A percentile compares a stretch with the other conserved stretches of the same genome.
Conservation (phyloP, 257 asterid species). For the Solanum arcanum region DNA sequence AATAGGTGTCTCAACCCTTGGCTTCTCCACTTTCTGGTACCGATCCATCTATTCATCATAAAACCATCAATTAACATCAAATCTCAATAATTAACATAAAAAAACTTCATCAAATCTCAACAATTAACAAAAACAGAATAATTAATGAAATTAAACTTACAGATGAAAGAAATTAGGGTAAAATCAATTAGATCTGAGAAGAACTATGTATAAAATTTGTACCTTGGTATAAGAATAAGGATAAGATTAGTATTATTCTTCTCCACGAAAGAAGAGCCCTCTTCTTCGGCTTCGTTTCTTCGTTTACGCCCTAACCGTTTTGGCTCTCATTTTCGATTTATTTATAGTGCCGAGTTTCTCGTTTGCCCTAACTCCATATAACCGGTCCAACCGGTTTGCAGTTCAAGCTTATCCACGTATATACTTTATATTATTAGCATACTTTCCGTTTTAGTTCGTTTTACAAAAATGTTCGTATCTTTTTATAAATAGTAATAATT, state of each 20-base stretch:
- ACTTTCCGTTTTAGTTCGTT: neutral
- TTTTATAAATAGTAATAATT: neutral
- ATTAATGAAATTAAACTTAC: neutral
- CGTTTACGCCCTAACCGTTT: slow-evolving; percentile 30
- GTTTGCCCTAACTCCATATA: neutral
- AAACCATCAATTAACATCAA: neutral
- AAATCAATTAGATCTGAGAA: neutral
- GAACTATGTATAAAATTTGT: neutral
- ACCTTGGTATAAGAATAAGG: slow-evolving; percentile 3
- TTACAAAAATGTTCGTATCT: neutral
- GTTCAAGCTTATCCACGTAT: neutral
- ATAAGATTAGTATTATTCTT: neutral
- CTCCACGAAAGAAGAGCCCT: slow-evolving; percentile 33
- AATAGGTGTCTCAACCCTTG: slow-evolving; percentile 47
- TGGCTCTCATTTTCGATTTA: neutral
- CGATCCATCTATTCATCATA: slow-evolving; percentile 41
- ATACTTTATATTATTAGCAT: neutral
- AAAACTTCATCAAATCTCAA: neutral
- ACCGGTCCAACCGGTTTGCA: slow-evolving; percentile 21
- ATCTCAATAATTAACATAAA: neutral
- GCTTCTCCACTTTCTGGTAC: slow-evolving; percentile 64
- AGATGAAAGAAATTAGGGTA: neutral
- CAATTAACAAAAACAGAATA: neutral
- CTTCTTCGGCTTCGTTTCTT: slow-evolving; percentile 48
- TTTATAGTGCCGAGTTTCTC: slow-evolving; percentile 18